Percentiles rank a stretch among this genome's conserved stretches.
Conservation (phyloP, 2,329 filamentous ascomycete genomes). For the Cordyceps sp. region DNA sequence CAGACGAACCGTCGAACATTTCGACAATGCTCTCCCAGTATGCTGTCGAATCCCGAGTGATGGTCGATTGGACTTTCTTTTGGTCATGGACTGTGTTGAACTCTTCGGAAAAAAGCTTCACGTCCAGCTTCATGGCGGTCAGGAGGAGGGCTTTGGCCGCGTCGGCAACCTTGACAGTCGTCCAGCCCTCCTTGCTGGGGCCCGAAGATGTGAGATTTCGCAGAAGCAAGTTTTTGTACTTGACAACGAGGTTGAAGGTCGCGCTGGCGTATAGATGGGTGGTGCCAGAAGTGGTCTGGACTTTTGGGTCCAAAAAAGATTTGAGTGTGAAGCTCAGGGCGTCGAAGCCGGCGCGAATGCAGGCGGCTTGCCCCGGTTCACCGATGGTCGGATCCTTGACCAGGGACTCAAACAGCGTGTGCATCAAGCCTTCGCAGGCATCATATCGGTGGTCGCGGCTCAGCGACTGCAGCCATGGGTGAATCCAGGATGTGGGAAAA, state of each 20-base stretch:
- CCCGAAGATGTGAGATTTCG: conserved; percentile 13
- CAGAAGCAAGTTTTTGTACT: conserved; percentile 43
- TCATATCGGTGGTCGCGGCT: conserved; percentile 60
- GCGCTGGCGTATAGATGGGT: conserved; percentile 46
- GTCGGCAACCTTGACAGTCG: conserved; percentile 22
- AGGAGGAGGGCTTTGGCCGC: conserved; percentile 31
- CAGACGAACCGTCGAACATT: conserved; percentile 64
- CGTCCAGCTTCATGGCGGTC: conserved; percentile 33
- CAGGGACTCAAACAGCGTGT: conserved; percentile 54
- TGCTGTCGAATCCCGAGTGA: conserved; percentile 46
- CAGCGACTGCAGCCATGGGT: conserved; percentile 62
- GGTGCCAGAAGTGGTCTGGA: conserved; percentile 28
- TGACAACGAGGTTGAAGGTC: conserved; percentile 47
- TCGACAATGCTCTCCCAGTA: conserved; percentile 29
- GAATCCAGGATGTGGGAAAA: conserved; percentile 62
- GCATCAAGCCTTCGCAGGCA: conserved; percentile 62
- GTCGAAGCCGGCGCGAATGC: conserved; percentile 47
- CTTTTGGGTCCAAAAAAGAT: conserved; percentile 32
- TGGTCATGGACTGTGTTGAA: conserved; percentile 42
- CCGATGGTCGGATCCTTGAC: conserved; percentile 37
- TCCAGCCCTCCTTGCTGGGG: conserved; percentile 16
- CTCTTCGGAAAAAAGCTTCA: conserved; percentile 24
- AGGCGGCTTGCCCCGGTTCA: conserved; percentile 39
- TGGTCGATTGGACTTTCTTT: conserved; percentile 45
- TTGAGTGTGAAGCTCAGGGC: conserved; percentile 39